A percentile compares a stretch with the other conserved stretches of the same genome.
Evolutionary conservation across 257 asterid species (phyloP).

Genomic region (Dorcoceras hygrometricum): DNA sequence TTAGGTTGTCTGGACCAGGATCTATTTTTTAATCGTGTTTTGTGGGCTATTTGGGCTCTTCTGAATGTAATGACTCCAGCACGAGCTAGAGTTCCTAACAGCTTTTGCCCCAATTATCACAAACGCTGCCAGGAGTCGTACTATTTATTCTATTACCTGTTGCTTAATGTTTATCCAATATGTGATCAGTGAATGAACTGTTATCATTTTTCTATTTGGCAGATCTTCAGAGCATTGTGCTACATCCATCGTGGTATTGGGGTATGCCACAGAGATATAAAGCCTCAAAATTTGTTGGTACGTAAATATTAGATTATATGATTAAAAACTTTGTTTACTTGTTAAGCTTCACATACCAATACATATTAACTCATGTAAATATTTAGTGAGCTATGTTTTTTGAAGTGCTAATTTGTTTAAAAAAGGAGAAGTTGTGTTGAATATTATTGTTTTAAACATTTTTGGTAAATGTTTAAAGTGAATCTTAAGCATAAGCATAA

Average conservation of each 20-base stretch:
- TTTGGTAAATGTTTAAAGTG: too few relatives aligned
- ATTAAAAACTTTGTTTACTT: slow-evolving; percentile 11
- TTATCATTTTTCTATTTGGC: slow-evolving; percentile 32
- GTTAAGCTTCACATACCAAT: slow-evolving; percentile 1
- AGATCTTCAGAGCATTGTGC: slow-evolving; percentile 93
- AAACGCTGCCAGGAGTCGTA: not conserved
- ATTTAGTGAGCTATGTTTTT: too few relatives aligned
- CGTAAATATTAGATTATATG: slow-evolving; percentile 24
- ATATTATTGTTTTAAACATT: not conserved
- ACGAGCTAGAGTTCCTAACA: not conserved
- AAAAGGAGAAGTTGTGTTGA: not conserved
- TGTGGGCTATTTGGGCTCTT: not conserved
- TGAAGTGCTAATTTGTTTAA: not conserved
- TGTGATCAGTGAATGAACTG: slow-evolving; percentile 18
- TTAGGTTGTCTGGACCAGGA: not conserved
- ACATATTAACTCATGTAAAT: too few relatives aligned
- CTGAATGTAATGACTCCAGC: too few relatives aligned
- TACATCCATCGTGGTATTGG: slow-evolving; percentile 83
- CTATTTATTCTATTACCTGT: slow-evolving; percentile 8
- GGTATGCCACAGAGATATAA: slow-evolving; percentile 97
- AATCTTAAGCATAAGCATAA: too few relatives aligned
- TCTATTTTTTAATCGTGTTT: not conserved
- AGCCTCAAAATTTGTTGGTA: slow-evolving; percentile 97
- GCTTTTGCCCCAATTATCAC: not conserved
- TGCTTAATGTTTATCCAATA: slow-evolving; percentile 19